Evolutionary conservation across 148 eudicot species (phyloP).

Genomic region (Diospyros lotus): DNA sequence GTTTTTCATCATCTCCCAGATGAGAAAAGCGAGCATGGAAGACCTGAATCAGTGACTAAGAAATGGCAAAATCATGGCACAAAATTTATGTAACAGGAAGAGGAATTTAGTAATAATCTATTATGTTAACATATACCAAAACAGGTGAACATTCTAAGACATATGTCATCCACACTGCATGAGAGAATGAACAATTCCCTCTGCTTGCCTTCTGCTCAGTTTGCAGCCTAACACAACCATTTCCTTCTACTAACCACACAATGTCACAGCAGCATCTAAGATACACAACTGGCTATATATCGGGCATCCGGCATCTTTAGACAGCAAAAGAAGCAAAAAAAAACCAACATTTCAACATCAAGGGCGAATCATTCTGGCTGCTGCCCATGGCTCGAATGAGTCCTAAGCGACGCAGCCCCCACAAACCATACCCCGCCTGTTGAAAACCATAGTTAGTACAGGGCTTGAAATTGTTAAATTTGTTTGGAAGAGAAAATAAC

Average conservation of each 20-base stretch:
- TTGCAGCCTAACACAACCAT: background rate
- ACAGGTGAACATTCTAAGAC: background rate
- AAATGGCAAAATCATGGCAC: too few species aligned
- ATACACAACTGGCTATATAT: background rate
- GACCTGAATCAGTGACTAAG: too few species aligned
- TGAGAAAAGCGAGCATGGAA: too few species aligned
- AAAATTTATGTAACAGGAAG: too few species aligned
- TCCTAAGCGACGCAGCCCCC: conserved; percentile 72
- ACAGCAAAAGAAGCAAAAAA: conserved; percentile 12
- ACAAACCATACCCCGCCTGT: conserved; percentile 76
- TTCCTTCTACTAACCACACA: background rate
- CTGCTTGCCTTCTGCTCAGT: background rate
- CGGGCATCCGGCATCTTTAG: background rate
- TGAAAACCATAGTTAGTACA: background rate
- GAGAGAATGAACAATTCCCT: conserved; percentile 3
- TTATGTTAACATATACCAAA: too few species aligned
- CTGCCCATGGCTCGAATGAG: background rate
- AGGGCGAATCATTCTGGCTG: background rate
- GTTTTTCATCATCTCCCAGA: too few species aligned
- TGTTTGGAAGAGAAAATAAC: too few species aligned
- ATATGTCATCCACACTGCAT: background rate
- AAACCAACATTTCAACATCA: background rate
- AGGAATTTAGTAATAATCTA: too few species aligned
- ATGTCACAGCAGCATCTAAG: background rate
- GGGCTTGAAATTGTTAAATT: background rate